Evolutionary conservation across 1,139 yeast species (phyloP).

Genomic region (Hyphopichia fennica): DNA sequence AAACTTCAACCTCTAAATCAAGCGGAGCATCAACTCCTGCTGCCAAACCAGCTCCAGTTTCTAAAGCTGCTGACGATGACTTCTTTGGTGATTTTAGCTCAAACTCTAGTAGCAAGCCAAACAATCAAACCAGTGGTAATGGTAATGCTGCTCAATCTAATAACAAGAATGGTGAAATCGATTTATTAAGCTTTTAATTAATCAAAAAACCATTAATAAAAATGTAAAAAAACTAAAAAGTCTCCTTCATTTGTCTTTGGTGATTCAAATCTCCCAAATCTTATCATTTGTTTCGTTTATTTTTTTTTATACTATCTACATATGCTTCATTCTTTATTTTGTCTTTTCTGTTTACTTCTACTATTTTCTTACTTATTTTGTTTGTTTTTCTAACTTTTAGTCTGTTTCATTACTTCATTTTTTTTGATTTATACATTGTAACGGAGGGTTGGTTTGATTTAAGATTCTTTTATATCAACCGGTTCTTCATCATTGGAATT

Average conservation of each 20-base stretch:
- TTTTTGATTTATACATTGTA: neutral
- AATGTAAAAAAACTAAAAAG: neutral
- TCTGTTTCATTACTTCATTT: neutral
- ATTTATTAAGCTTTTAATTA: conserved; percentile 35
- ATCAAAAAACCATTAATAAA: too few species aligned
- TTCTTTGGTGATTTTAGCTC: conserved; percentile 22
- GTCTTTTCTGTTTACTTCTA: neutral
- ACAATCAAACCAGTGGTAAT: conserved; percentile 10
- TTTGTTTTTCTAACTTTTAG: neutral
- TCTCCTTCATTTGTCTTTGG: neutral
- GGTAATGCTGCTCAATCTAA: conserved; percentile 2
- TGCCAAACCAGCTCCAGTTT: conserved; percentile 7
- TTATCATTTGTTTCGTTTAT: neutral
- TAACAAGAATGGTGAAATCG: conserved; percentile 26
- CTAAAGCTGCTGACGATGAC: conserved; percentile 15
- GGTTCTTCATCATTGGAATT: neutral
- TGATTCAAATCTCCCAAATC: too few species aligned
- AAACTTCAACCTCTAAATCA: conserved; percentile 5
- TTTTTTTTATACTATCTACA: neutral
- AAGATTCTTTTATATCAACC: neutral
- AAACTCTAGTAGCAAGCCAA: conserved; percentile 10
- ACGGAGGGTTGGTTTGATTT: too few species aligned
- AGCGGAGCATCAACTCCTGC: conserved; percentile 7
- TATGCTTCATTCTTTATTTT: neutral
- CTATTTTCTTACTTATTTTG: neutral